Evolutionary conservation across 106 monocot genomes (phyloP).

Genomic region (Dioscorea dumetorum): DNA sequence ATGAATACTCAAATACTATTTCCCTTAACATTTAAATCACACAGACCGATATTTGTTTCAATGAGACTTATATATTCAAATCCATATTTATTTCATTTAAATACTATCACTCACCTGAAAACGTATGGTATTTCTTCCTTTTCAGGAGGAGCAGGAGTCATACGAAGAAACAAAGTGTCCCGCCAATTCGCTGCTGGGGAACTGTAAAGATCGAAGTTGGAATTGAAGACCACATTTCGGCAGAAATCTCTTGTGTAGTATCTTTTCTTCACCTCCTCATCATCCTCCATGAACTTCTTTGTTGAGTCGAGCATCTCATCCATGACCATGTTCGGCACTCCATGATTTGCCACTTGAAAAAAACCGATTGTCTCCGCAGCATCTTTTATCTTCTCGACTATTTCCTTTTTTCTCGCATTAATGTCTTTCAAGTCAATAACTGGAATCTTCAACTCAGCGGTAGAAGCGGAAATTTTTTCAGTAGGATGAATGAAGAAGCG

Average conservation of each 20-base stretch:
- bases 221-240: conserved; percentile 4
- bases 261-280: background rate
- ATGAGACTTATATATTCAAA: background rate
- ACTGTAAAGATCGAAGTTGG: conserved; percentile 11
- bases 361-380: background rate
- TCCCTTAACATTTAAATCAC: too few relatives aligned
- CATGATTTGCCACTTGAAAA: background rate
- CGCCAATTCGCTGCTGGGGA: conserved; percentile 14
- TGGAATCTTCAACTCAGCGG: background rate
- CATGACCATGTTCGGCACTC: background rate
- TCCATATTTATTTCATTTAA: too few relatives aligned
- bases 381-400: background rate
- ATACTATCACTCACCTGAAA: too few relatives aligned
- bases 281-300: background rate
- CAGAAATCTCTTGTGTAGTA: background rate
- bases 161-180: conserved; percentile 9
- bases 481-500: conserved; percentile 10
- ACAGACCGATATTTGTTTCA: background rate
- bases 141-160: background rate
- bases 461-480: background rate
- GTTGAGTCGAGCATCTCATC: background rate
- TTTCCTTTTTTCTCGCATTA: background rate
- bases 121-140: conserved; percentile 6
- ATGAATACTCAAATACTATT: too few relatives aligned
- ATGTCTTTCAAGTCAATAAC: background rate